Conservation (phyloP, 805 yeast species). For the Hanseniaspora meyeri region DNA sequence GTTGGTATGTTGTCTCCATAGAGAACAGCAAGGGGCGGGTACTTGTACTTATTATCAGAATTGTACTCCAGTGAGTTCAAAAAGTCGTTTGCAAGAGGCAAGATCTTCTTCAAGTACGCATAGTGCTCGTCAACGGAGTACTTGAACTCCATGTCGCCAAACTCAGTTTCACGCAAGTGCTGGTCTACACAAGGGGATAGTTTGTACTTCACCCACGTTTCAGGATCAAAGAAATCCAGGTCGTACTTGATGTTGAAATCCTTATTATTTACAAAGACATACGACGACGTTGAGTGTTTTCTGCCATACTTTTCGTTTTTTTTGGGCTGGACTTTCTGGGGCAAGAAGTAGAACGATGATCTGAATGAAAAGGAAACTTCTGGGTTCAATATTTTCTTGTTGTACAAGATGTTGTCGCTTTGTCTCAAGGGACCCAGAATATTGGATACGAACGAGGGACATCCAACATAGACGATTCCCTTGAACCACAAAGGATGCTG, state of each 20-base stretch:
- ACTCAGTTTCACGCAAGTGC: conserved; percentile 18
- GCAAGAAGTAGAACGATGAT: conserved; percentile 66
- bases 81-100: conserved; percentile 48
- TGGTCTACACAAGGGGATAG: conserved; percentile 53
- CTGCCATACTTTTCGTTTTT: conserved; percentile 18
- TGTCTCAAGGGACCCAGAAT: conserved; percentile 73
- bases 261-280: conserved; percentile 42
- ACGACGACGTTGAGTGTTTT: neutral
- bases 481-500: conserved; percentile 54
- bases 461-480: conserved; percentile 70
- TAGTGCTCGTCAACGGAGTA: conserved; percentile 41
- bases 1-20: conserved; percentile 78
- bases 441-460: conserved; percentile 73
- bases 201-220: conserved; percentile 66
- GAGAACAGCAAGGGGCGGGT: conserved; percentile 76
- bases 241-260: conserved; percentile 45
- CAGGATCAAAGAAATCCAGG: conserved; percentile 67
- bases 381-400: conserved; percentile 61
- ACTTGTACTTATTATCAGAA: conserved; percentile 32
- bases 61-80: conserved; percentile 44
- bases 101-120: conserved; percentile 49
- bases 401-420: conserved; percentile 68
- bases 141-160: conserved; percentile 3
- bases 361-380: conserved; percentile 84
- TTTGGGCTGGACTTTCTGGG: conserved; percentile 25